These are phyloP conservation scores for Mycosphaerella sp. DNA, from an alignment of 2,329 filamentous ascomycete genomes.

Conservation along the genomic window DNA sequence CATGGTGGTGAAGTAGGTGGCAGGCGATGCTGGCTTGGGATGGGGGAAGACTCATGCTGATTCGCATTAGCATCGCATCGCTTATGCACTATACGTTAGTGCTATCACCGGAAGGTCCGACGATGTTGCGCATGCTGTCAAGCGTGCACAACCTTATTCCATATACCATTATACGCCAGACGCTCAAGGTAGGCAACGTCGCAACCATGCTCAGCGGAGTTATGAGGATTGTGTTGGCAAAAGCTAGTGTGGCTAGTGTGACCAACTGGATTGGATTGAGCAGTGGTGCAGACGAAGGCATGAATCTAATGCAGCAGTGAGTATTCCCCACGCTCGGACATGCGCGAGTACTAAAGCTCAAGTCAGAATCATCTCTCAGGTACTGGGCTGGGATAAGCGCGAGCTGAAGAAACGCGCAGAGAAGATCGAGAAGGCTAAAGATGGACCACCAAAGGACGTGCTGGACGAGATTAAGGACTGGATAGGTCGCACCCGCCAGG, in stretches of 20 bases:
- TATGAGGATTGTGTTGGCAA: conserved; percentile 67
- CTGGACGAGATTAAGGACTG: conserved; percentile 57
- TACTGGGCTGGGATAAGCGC: conserved; percentile 64
- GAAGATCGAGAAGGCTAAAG: conserved; percentile 58
- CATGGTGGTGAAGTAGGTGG: conserved; percentile 61
- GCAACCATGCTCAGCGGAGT: conserved; percentile 76
- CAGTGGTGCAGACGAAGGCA: conserved; percentile 64
- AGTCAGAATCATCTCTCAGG: conserved; percentile 63
- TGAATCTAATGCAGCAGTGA: conserved; percentile 67
- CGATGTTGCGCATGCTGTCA: conserved; percentile 63
- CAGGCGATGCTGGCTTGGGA: neutral
- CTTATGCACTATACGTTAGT: conserved; percentile 69
- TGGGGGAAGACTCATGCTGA: neutral
- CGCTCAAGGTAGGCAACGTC: conserved; percentile 68
- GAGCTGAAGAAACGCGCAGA: conserved; percentile 62
- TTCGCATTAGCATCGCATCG: conserved; percentile 55
- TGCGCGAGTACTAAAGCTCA: conserved; percentile 1
- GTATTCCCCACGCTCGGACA: conserved; percentile 5
- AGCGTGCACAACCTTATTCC: conserved; percentile 65
- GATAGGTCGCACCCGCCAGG: conserved; percentile 46
- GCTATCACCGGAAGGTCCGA: conserved; percentile 67
- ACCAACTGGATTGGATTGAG: conserved; percentile 76
- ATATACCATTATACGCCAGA: conserved; percentile 66
- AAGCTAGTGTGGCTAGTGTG: conserved; percentile 65
- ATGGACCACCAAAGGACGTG: conserved; percentile 55